A percentile compares a stretch with the other conserved stretches of the same genome.
Conservation (phyloP, 139 green algal genomes). For the Axilococcus clingmanii region DNA sequence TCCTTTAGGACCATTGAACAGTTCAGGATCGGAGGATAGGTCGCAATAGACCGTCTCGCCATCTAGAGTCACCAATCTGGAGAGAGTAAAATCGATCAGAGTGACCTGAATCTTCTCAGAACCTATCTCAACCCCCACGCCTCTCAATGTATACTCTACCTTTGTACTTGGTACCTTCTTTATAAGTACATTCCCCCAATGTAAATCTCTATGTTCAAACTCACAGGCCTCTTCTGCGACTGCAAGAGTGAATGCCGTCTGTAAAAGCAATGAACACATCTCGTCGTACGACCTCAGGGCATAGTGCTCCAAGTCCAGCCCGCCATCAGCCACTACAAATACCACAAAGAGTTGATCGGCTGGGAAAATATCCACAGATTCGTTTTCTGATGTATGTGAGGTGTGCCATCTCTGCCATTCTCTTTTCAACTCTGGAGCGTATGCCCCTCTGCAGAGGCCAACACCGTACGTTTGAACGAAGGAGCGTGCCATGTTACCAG, state of each 20-base stretch:
- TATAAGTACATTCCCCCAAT: conserved; percentile 83
- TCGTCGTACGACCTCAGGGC: conserved; percentile 55
- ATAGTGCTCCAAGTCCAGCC: conserved; percentile 82
- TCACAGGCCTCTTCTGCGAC: conserved; percentile 71
- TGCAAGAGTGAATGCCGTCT: conserved; percentile 70
- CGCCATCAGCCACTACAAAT: conserved; percentile 63
- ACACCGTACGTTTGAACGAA: conserved; percentile 66
- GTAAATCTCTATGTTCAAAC: conserved; percentile 98
- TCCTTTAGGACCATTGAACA: conserved; percentile 79
- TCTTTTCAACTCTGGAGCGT: conserved; percentile 26
- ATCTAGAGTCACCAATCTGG: conserved; percentile 36
- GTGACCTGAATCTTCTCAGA: conserved; percentile 30
- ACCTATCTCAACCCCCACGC: conserved; percentile 19
- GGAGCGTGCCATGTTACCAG: conserved; percentile 40
- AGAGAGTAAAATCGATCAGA: conserved; percentile 90
- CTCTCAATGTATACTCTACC: conserved; percentile 14
- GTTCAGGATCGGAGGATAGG: conserved; percentile 62
- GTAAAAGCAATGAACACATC: conserved; percentile 58
- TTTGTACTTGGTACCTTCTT: neutral
- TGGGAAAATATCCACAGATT: conserved; percentile 44
- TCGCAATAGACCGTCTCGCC: conserved; percentile 59
- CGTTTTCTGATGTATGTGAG: conserved; percentile 63
- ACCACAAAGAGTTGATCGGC: conserved; percentile 39
- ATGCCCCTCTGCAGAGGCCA: conserved; percentile 48
- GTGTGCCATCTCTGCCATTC: conserved; percentile 61